phyloP scores from a whole-genome alignment of 129 eudicot species.

The Cynara cardunculus region DNA sequence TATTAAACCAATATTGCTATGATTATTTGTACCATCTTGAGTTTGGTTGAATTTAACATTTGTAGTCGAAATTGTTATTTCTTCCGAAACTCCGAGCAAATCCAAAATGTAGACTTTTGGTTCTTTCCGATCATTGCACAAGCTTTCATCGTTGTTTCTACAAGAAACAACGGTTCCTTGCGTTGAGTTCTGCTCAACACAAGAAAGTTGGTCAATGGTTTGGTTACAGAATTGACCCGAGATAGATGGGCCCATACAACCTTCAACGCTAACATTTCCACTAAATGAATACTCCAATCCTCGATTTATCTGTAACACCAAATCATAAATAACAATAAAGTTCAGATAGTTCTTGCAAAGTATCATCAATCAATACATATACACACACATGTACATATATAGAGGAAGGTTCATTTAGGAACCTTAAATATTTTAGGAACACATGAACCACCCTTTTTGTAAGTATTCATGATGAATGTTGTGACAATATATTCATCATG shows the following conservation, averaged over 20 bases:
- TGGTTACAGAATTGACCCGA: constrained; percentile 29
- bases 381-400: too few species aligned
- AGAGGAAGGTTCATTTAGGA: too few species aligned
- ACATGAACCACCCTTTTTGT: too few species aligned
- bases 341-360: background rate
- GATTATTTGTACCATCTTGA: constrained; percentile 11
- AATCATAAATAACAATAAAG: background rate
- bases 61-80: constrained; percentile 15
- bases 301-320: constrained; percentile 26
- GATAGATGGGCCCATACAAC: constrained; percentile 21
- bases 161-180: constrained; percentile 21
- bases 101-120: constrained; percentile 29
- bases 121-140: constrained; percentile 18
- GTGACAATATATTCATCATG: too few species aligned
- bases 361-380: background rate
- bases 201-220: constrained; percentile 33
- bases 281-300: constrained; percentile 20
- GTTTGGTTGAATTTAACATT: constrained; percentile 10
- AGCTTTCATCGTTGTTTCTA: constrained; percentile 17
- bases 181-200: constrained; percentile 16
- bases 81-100: constrained; percentile 19
- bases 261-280: constrained; percentile 28
- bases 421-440: too few species aligned
- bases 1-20: constrained; percentile 14
- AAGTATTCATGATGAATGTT: too few species aligned